These are phyloP conservation scores for Xylariales sp. DNA, from an alignment of 2,329 filamentous ascomycete species.

Conservation along the genomic window DNA sequence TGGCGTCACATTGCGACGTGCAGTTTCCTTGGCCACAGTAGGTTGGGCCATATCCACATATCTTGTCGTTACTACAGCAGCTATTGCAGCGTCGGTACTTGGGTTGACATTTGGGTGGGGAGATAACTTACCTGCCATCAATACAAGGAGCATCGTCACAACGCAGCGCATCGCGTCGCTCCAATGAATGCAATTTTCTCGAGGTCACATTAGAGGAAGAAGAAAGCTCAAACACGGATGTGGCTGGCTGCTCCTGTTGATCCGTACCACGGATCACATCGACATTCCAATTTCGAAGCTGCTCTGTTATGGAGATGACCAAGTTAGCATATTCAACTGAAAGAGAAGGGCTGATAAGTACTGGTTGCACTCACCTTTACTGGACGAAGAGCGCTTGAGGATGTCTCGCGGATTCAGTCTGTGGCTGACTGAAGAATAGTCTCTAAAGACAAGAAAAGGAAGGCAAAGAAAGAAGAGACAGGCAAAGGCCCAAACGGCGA, in stretches of 20 bases:
- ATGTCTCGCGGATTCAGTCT: slow-evolving; percentile 1
- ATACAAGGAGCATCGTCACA: not conserved
- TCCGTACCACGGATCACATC: not conserved
- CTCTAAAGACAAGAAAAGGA: not conserved
- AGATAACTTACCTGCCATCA: slow-evolving; percentile 3
- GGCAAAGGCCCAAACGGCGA: not conserved
- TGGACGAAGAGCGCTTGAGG: not conserved
- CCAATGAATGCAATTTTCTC: not conserved
- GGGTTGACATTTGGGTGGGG: not conserved
- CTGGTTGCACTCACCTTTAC: not conserved
- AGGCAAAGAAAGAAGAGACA: slow-evolving; percentile 2
- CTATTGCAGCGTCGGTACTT: not conserved
- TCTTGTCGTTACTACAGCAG: slow-evolving; percentile 6
- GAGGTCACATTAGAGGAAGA: not conserved
- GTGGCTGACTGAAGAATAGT: not conserved
- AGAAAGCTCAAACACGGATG: not conserved
- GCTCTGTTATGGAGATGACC: not conserved
- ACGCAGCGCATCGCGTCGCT: not conserved
- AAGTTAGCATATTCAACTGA: too few species aligned
- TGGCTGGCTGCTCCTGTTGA: not conserved
- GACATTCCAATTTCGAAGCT: not conserved
- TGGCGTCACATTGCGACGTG: slow-evolving; percentile 4
- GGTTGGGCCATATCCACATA: slow-evolving; percentile 14
- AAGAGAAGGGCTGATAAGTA: not conserved
- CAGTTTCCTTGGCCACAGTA: slow-evolving; percentile 9